Evolutionary conservation across 2,329 filamentous ascomycete species (phyloP), one percentile per base, ranked within the genome.

Genomic region (Trichoderma polysporum): DNA sequence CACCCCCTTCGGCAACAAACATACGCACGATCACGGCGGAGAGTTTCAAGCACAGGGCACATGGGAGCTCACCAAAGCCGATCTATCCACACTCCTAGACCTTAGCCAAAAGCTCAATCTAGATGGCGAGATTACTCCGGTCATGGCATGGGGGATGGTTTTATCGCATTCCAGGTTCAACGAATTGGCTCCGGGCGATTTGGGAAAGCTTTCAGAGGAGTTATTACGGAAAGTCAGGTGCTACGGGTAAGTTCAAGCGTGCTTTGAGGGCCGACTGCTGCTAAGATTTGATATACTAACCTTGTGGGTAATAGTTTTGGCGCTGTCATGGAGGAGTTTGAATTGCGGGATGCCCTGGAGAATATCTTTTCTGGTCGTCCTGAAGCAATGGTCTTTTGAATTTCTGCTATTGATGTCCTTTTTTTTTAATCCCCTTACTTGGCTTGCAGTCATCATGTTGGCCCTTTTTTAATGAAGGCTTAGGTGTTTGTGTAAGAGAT

Each of bases 81-180:
- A 95, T 74, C 84, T 99, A 58, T 82, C 89, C 60, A 96, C 91
- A 63, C 83, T 98, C 63, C 85, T 97, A 68, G 91, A 97, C 75
- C 84, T 97, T 65, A 97, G 93, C 80, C 87, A 89, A 72, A 88
- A 90, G 72, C 84, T 97, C 29, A 90, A 95, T 72, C 87, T 95
- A 2, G 92, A 95, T 69, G 93, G 93, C 61, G 92, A 96, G 79
- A 92, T 98, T 73, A 98, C 94, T 19, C 95, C 95, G 0, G 91
- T 97, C 71, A 97, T 97, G 92, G 94, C 94, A 0, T 94, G 95
- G 88, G 91, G 92, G 58, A 91, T 92, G 79, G 85, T 98, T 58
- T 82, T 93, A 69, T 85, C 84, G 53, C 90, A 95, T 77, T 87
- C 90, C 41, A 84, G 90, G 69, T 88, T 94, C 70, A 76, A 76